A percentile compares a stretch with the other conserved stretches of the same genome.
Evolutionary conservation across 179 eudicot genomes (phyloP).

Genomic region (Silene coronaria): DNA sequence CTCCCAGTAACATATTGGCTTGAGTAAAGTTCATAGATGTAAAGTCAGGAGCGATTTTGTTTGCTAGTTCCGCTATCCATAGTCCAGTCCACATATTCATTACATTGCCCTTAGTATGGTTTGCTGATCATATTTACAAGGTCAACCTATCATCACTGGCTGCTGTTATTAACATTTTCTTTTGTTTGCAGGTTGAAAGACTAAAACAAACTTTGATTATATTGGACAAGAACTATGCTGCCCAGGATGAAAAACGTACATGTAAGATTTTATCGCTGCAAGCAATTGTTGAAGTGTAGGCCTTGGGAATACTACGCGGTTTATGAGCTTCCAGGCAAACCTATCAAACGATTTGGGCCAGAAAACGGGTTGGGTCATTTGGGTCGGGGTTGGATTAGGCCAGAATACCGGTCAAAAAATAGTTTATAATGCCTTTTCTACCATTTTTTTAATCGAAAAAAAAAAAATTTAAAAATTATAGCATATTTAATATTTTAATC

Average conservation of each 20-base stretch:
- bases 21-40: not conserved
- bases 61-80: not conserved
- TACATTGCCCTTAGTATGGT: not conserved
- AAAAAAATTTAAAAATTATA: no score
- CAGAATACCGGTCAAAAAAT: no score
- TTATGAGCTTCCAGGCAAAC: not conserved
- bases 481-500: no score
- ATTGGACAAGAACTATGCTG: conserved; percentile 76
- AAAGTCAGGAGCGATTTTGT: not conserved
- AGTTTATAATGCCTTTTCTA: no score
- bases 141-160: not conserved
- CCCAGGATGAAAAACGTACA: conserved; percentile 48
- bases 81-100: not conserved
- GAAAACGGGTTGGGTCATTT: no score
- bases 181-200: conserved; percentile 47
- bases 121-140: not conserved
- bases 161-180: conserved; percentile 7
- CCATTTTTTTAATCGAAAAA: no score
- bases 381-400: no score
- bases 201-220: conserved; percentile 53
- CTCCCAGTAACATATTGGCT: not conserved
- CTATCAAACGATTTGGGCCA: no score
- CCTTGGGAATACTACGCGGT: not conserved
- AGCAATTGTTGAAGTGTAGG: not conserved
- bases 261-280: conserved; percentile 22